Conservation (phyloP, 208 protist species). For the Balamuthia mandrillaris region DNA sequence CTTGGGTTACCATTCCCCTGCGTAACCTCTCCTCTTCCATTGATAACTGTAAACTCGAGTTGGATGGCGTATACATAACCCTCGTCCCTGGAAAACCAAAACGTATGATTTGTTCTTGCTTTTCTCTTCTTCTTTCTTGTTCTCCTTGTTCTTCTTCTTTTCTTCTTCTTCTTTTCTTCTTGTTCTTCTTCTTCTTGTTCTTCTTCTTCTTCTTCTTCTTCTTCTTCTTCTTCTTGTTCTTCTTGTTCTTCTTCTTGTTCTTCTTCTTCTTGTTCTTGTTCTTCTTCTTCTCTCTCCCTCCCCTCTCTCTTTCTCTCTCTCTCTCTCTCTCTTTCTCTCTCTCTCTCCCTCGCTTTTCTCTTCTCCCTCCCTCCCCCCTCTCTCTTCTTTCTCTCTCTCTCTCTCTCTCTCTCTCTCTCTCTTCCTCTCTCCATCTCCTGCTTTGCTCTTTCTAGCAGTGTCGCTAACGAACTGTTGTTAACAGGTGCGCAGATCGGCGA, state of each 20-base stretch:
- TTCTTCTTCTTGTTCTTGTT: too few species aligned
- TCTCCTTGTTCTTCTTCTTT: neutral
- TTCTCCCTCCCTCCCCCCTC: neutral
- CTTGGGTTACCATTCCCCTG: constrained; percentile 29
- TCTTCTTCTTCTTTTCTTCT: neutral
- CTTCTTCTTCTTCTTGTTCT: too few species aligned
- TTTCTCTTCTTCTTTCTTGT: neutral
- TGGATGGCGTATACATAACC: neutral
- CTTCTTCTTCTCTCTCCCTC: neutral
- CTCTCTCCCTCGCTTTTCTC: neutral
- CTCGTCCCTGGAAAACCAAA: neutral
- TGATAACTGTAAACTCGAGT: constrained; percentile 37
- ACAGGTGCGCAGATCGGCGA: too few species aligned
- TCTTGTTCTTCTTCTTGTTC: too few species aligned
- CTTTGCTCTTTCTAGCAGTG: too few species aligned
- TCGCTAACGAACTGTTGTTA: too few species aligned
- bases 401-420: too few species aligned
- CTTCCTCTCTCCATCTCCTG: too few species aligned
- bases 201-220: neutral
- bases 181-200: neutral
- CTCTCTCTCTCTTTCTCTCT: neutral
- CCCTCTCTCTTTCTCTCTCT: neutral
- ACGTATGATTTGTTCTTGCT: neutral
- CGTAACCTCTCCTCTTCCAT: constrained; percentile 11
- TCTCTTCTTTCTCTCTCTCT: neutral